A percentile compares a stretch with the other conserved stretches of the same genome.
Evolutionary conservation across 305 asterid species (phyloP).

Genomic region (Fraxinus baroniana): DNA sequence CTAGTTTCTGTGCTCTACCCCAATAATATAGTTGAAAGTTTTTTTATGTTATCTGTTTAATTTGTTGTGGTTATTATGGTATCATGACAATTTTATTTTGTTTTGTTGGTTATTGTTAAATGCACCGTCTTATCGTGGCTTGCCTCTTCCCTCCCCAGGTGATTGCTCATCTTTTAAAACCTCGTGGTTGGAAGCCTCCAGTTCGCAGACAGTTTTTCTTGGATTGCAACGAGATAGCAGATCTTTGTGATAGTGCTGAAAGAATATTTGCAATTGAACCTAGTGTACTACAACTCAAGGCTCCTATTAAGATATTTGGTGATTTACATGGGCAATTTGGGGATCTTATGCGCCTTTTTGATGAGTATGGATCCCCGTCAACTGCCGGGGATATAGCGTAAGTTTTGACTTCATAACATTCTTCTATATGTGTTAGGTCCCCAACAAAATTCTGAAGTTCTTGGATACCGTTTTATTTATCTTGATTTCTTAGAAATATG

Average conservation of each 20-base stretch:
- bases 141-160: conserved; percentile 48
- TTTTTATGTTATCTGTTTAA: background rate
- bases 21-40: background rate
- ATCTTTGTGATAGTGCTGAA: conserved; percentile 98
- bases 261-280: conserved; percentile 93
- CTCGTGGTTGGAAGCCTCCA: conserved; percentile 99
- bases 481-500: conserved; percentile 5
- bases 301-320: conserved; percentile 98
- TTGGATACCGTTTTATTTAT: conserved; percentile 10
- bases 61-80: background rate
- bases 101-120: conserved; percentile 18
- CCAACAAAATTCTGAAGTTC: conserved; percentile 2
- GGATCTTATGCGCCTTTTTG: conserved; percentile 98
- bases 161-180: conserved; percentile 90
- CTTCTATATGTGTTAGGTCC: conserved; percentile 10
- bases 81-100: background rate
- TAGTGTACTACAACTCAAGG: conserved; percentile 90
- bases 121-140: conserved; percentile 14
- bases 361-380: conserved; percentile 99
- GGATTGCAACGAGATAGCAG: conserved; percentile 98
- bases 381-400: conserved; percentile 99
- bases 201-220: conserved; percentile 93
- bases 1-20: conserved; percentile 10
- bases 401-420: conserved; percentile 27
- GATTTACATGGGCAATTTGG: conserved; percentile 99